Base-by-base conservation (phyloP, 768 basidiomycete genomes). In the Boletus tylopilopsis region DNA sequence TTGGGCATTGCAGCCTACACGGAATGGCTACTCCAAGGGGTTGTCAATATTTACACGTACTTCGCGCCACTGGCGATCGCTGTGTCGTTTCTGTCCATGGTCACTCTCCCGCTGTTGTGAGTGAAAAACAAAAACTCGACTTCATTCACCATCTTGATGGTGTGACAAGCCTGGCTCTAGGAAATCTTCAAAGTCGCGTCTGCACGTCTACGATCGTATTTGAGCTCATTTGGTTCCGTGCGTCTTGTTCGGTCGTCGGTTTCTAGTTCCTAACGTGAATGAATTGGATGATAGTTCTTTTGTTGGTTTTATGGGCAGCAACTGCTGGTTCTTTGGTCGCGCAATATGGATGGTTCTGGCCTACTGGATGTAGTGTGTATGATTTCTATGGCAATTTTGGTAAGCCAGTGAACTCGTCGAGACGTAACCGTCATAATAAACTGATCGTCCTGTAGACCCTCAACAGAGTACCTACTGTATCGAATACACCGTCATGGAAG, bases 161-260 rank as follows among this genome's bases (percentile, higher is more conserved):
- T 32, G 32, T n/a, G 10, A 16, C 23, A 30, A 64, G 65, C 32
- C 36, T 62, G 33, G 19, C 45, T 11, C 23, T 67, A 39, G 53
- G 55, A 25, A 39, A 32, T 15, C n/a, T n/a, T n/a, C 44, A 38
- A 19, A 35, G 24, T 10, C 44, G 50, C 15, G 41, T 53, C n/a
- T 55, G 67, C 32, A 56, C 58, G 2, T 61, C 63, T 2, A 60
- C 38, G 50, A 36, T 67, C 6, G 12, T 56, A n/a, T 64, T 64
- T 11, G 58, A 68, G 51, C 41, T 58, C 23, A n/a, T 54, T 16
- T 68, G 55, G 64, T 56, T 60, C 45, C 50, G 65, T 66, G 25
- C 37, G 60, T 64, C 8, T 37, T 19, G 13, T 1, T 6, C 15
- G 3, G 16, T 30, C 21, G 10, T 13, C 10, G 1, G 4, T 4